Conservation (phyloP, 2,329 filamentous ascomycete genomes). For the Talaromyces sp. region DNA sequence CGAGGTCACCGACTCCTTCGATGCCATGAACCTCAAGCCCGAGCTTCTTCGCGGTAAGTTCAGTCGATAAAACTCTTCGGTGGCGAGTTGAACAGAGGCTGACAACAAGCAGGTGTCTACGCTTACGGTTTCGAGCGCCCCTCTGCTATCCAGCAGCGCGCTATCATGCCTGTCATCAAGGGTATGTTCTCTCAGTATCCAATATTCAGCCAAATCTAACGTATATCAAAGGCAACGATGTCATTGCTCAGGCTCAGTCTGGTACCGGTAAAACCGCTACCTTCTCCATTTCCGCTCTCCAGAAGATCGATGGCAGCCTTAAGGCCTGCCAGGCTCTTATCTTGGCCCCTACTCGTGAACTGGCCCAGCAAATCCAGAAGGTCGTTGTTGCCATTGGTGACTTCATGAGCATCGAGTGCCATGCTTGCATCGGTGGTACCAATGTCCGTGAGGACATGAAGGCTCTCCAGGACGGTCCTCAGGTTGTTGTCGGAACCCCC, state of each 20-base stretch:
- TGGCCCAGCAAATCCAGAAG: constrained; percentile 99
- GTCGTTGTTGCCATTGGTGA: constrained; percentile 98
- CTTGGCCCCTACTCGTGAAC: constrained; percentile 94
- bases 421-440: constrained; percentile 98
- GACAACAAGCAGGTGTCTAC: constrained; percentile 70
- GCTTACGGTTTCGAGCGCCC: constrained; percentile 99
- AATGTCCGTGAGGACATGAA: constrained; percentile 98
- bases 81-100: constrained; percentile 23
- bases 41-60: constrained; percentile 89
- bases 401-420: constrained; percentile 99
- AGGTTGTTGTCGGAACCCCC: constrained; percentile 96
- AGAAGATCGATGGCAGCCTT: constrained; percentile 94
- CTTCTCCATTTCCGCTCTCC: constrained; percentile 97
- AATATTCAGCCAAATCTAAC: not conserved
- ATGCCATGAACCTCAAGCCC: constrained; percentile 94
- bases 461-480: constrained; percentile 90
- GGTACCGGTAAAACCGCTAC: constrained; percentile 99
- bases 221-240: constrained; percentile 76
- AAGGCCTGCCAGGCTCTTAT: constrained; percentile 99
- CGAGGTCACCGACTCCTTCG: constrained; percentile 98
- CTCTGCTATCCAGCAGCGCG: constrained; percentile 99
- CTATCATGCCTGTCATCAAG: constrained; percentile 99
- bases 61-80: constrained; percentile 25
- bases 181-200: constrained; percentile 56
- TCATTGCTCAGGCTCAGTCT: constrained; percentile 99